These are phyloP conservation scores for Colletotrichum tropicale DNA, from an alignment of 2,329 filamentous ascomycete species.

Conservation along the genomic window DNA sequence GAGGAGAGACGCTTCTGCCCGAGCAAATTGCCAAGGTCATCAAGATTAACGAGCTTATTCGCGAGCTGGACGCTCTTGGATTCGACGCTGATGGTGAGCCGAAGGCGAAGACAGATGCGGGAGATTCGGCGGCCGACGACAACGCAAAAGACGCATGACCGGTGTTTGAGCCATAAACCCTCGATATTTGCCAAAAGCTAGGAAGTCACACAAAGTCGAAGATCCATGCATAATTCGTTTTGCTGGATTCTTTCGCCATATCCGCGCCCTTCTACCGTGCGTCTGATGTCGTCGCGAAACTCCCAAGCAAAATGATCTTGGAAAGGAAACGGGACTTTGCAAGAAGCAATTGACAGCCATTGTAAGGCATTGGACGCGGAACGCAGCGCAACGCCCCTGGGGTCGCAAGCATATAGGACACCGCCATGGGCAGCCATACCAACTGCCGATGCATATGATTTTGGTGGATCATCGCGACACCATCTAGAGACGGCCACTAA, in stretches of 20 bases:
- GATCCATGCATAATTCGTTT: neutral
- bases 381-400: neutral
- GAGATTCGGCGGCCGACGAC: neutral
- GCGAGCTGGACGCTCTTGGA: constrained; percentile 84
- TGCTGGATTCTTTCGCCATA: neutral
- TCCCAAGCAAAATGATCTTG: neutral
- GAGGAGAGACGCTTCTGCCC: constrained; percentile 80
- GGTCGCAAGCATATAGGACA: neutral
- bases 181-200: neutral
- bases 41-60: constrained; percentile 91
- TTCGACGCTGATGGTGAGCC: constrained; percentile 80
- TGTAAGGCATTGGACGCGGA: neutral
- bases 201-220: neutral
- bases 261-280: neutral
- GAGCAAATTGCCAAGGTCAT: constrained; percentile 98
- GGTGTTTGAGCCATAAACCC: neutral
- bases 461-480: neutral
- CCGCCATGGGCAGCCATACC: neutral
- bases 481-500: neutral
- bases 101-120: constrained; percentile 30
- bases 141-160: neutral
- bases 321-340: neutral
- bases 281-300: neutral
- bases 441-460: neutral
- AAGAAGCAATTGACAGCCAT: neutral